Conservation (phyloP, 169 alveolate species). For the Plasmodium gaboni region DNA sequence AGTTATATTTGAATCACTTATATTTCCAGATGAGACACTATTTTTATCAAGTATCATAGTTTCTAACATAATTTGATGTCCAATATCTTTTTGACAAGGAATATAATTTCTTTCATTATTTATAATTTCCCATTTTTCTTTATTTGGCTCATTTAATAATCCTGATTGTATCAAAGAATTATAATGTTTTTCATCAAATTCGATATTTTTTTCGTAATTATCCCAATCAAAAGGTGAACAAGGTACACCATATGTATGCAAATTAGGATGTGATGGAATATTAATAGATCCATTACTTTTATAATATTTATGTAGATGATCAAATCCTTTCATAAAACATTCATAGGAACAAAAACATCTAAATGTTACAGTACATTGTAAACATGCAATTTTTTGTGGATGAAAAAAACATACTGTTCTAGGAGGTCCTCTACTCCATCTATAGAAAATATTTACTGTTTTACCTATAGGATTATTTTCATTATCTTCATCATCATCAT, state of each 20-base stretch:
- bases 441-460: conserved; percentile 76
- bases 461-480: conserved; percentile 77
- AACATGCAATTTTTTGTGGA: conserved; percentile 81
- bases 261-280: conserved; percentile 83
- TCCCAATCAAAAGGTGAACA: conserved; percentile 84
- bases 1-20: neutral
- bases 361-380: conserved; percentile 85
- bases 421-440: conserved; percentile 88
- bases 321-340: conserved; percentile 82
- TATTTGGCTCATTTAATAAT: conserved; percentile 69
- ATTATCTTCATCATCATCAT: conserved; percentile 81
- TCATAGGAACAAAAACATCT: conserved; percentile 84
- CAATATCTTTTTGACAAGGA: conserved; percentile 84
- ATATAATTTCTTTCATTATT: conserved; percentile 81
- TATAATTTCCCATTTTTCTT: conserved; percentile 80
- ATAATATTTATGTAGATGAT: conserved; percentile 83
- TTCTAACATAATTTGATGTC: conserved; percentile 84
- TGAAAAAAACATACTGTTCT: conserved; percentile 87
- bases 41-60: conserved; percentile 77
- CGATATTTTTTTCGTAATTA: conserved; percentile 80
- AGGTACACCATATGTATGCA: conserved; percentile 87
- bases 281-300: conserved; percentile 79
- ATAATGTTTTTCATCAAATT: conserved; percentile 82
- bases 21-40: conserved; percentile 18
- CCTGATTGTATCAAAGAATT: conserved; percentile 82